phyloP scores from a whole-genome alignment of 208 protist genomes.

The Kentomonas sorsogonicus region DNA sequence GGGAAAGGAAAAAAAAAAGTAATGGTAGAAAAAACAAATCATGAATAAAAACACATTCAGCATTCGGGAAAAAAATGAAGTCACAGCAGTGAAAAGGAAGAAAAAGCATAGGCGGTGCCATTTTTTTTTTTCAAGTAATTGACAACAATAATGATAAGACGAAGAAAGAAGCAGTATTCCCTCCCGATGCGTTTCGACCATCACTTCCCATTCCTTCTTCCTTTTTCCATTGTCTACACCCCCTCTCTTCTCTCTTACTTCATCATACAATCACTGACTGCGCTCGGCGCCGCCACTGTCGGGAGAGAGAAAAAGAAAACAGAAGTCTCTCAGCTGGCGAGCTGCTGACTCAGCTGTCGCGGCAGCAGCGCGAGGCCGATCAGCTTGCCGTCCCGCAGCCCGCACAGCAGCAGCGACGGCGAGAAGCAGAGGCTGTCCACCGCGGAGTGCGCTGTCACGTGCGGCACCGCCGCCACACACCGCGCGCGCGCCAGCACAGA shows the following conservation, averaged over 20 bases:
- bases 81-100: not conserved
- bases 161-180: conserved; percentile 4
- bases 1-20: conserved; percentile 13
- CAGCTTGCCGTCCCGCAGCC: conserved; percentile 67
- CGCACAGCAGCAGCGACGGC: conserved; percentile 79
- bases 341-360: conserved; percentile 22
- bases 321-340: too few relatives aligned
- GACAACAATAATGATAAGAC: conserved; percentile 7
- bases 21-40: conserved; percentile 4
- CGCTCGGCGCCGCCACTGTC: not conserved
- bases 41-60: conserved; percentile 15
- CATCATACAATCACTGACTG: not conserved
- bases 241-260: too few relatives aligned
- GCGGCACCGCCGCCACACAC: conserved; percentile 37
- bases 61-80: not conserved
- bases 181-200: too few relatives aligned
- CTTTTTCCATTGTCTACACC: too few relatives aligned
- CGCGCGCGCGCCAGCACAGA: conserved; percentile 31
- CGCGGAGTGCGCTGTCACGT: conserved; percentile 18
- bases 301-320: conserved; percentile 10
- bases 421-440: conserved; percentile 64
- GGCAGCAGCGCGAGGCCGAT: conserved; percentile 62
- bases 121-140: conserved; percentile 8
- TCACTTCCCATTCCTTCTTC: too few relatives aligned
- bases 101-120: not conserved